These are phyloP conservation scores for Aspergillus sojae DNA, from an alignment of 2,329 filamentous ascomycete genomes.

Conservation along the genomic window DNA sequence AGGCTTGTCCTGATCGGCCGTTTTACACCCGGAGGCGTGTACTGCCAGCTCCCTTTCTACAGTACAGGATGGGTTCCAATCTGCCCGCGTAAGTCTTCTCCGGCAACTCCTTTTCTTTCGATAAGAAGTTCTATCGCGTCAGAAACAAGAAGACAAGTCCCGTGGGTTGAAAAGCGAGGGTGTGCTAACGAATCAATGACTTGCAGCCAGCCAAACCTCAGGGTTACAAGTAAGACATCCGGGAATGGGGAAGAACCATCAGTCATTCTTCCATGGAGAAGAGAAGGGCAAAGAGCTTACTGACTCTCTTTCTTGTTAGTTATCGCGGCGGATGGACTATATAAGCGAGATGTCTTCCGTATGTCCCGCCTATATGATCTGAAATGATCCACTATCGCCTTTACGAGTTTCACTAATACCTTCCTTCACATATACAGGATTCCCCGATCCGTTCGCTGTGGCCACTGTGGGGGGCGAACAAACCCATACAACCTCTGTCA, in stretches of 20 bases:
- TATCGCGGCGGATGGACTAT: conserved; percentile 96
- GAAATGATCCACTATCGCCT: not conserved
- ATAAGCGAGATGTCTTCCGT: conserved; percentile 99
- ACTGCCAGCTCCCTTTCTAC: conserved; percentile 27
- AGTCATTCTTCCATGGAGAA: not conserved
- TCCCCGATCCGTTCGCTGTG: conserved; percentile 96
- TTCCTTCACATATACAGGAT: conserved; percentile 61
- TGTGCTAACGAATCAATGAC: conserved; percentile 24
- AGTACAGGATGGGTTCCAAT: conserved; percentile 59
- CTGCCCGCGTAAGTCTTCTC: conserved; percentile 61
- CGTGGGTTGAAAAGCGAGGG: not conserved
- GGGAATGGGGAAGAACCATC: not conserved
- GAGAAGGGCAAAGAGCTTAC: not conserved
- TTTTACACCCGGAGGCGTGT: conserved; percentile 30
- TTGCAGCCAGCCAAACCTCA: conserved; percentile 77
- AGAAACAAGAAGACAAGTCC: not conserved
- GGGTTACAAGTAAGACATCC: conserved; percentile 76
- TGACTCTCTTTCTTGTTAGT: conserved; percentile 59
- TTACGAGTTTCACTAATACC: conserved; percentile 14
- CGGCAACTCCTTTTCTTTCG: not conserved
- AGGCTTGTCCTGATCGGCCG: conserved; percentile 42
- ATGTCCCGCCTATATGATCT: conserved; percentile 49
- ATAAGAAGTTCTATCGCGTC: conserved; percentile 4
- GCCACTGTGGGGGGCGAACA: conserved; percentile 97
- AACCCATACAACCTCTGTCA: conserved; percentile 95